Evolutionary conservation across 306 rosid genomes (phyloP).

Genomic region (Vigna trinervia): DNA sequence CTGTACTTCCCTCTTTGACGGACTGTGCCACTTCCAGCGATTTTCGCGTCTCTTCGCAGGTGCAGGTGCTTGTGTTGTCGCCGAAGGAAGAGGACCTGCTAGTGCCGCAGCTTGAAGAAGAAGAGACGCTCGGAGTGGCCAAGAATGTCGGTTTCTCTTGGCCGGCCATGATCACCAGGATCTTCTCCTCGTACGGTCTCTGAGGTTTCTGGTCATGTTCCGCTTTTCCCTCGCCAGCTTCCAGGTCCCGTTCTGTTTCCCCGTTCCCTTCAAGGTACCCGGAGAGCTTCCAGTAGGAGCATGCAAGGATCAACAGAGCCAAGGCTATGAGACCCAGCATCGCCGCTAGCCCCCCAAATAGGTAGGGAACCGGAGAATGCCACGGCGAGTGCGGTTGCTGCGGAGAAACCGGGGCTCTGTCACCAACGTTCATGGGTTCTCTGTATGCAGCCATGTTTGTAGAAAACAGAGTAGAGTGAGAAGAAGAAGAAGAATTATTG

Average conservation of each 20-base stretch:
- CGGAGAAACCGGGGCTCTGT: constrained; percentile 45
- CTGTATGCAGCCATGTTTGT: constrained; percentile 62
- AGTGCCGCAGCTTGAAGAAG: constrained; percentile 45
- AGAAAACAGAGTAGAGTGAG: neutral
- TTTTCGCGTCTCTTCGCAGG: constrained; percentile 51
- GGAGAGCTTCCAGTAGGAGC: constrained; percentile 98
- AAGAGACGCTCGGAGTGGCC: constrained; percentile 76
- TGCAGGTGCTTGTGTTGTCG: constrained; percentile 54
- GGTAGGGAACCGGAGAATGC: constrained; percentile 97
- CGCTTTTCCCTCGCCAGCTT: constrained; percentile 54
- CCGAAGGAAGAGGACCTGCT: constrained; percentile 71
- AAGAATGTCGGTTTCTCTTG: constrained; percentile 82
- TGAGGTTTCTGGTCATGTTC: constrained; percentile 56
- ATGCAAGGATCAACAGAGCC: constrained; percentile 90
- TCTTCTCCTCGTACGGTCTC: constrained; percentile 74
- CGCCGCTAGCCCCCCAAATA: constrained; percentile 95
- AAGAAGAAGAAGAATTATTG: neutral
- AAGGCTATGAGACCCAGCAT: constrained; percentile 97
- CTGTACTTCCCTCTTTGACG: constrained; percentile 34
- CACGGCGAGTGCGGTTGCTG: constrained; percentile 68
- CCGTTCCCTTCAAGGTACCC: constrained; percentile 68
- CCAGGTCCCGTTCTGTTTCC: constrained; percentile 59
- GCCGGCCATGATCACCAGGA: constrained; percentile 96
- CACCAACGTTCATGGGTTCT: constrained; percentile 57
- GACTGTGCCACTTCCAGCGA: constrained; percentile 46